phyloP scores from a whole-genome alignment of 1,284 basidiomycete species.

The Exobasidium cylindrosporum region DNA sequence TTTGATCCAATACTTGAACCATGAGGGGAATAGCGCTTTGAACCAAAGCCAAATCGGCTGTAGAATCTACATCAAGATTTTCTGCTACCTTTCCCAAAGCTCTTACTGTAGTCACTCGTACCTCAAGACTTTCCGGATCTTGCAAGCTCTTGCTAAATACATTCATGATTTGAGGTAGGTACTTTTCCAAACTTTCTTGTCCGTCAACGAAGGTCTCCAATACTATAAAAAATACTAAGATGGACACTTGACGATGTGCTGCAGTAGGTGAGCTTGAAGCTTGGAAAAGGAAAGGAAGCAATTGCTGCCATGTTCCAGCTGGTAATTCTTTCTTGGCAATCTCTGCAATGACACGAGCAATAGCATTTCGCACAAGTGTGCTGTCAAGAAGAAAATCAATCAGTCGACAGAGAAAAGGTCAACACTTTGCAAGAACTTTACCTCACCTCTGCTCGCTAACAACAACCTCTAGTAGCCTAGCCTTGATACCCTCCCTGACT shows the following conservation, averaged over 20 bases:
- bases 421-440: background rate
- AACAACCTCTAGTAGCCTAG: conserved; percentile 74
- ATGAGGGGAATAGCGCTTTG: conserved; percentile 84
- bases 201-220: conserved; percentile 84
- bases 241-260: conserved; percentile 81
- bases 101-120: conserved; percentile 76
- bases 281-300: conserved; percentile 82
- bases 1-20: conserved; percentile 83
- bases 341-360: conserved; percentile 86
- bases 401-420: background rate
- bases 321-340: conserved; percentile 88
- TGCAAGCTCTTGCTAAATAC: conserved; percentile 75
- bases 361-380: conserved; percentile 70
- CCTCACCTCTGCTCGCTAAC: conserved; percentile 74
- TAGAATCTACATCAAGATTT: conserved; percentile 85
- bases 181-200: conserved; percentile 67
- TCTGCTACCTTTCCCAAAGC: conserved; percentile 88
- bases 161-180: conserved; percentile 75
- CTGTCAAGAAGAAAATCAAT: conserved; percentile 57
- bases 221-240: conserved; percentile 86
- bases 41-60: conserved; percentile 84
- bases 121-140: conserved; percentile 85
- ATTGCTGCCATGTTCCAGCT: conserved; percentile 75
- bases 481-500: conserved; percentile 80
- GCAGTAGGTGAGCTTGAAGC: conserved; percentile 70